These are phyloP conservation scores for Ophiostoma sp. DNA, from an alignment of 2,329 filamentous ascomycete species.

Conservation along the genomic window DNA sequence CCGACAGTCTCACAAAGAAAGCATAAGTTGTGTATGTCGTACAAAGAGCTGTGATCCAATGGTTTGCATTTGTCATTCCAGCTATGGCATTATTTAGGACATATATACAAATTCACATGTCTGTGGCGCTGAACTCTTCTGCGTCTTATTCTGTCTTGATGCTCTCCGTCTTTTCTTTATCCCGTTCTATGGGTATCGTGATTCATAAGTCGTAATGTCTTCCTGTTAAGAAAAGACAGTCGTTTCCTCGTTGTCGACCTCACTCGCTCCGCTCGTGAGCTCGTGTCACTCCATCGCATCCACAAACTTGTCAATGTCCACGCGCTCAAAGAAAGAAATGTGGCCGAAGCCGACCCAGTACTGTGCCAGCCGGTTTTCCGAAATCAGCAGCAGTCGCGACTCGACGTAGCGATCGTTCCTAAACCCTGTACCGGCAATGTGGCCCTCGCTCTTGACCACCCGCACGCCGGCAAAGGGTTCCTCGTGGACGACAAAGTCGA, in stretches of 20 bases:
- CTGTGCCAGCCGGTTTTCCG: constrained; percentile 74
- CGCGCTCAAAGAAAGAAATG: constrained; percentile 61
- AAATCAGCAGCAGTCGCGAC: constrained; percentile 76
- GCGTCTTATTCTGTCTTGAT: too few relatives aligned
- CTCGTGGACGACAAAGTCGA: constrained; percentile 64
- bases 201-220: too few relatives aligned
- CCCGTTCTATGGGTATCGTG: too few relatives aligned
- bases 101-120: too few relatives aligned
- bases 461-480: constrained; percentile 70
- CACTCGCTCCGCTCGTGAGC: not conserved
- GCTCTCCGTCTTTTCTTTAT: too few relatives aligned
- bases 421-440: constrained; percentile 9
- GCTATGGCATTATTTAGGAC: too few relatives aligned
- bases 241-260: not conserved
- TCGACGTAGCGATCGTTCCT: constrained; percentile 63
- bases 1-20: too few relatives aligned
- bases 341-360: constrained; percentile 70
- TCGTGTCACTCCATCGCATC: not conserved
- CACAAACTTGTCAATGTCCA: constrained; percentile 56
- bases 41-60: too few relatives aligned
- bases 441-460: constrained; percentile 62
- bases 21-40: too few relatives aligned
- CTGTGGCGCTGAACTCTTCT: too few relatives aligned
- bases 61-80: too few relatives aligned
- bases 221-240: too few relatives aligned